phyloP scores from a whole-genome alignment of 2,329 filamentous ascomycete genomes.

The Colletotrichum truncatum region DNA sequence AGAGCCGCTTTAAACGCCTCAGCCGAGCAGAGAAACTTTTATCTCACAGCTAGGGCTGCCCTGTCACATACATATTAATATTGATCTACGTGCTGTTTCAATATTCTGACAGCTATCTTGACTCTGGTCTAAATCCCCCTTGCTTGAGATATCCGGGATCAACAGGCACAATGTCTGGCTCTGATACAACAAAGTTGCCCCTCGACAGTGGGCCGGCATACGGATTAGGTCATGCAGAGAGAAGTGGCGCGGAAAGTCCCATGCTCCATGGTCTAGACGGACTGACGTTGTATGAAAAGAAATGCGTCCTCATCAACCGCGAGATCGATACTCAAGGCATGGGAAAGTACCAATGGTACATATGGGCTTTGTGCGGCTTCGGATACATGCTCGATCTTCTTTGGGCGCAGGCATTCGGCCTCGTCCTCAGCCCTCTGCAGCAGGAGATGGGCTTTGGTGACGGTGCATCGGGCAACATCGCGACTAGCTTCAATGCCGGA shows the following conservation, averaged over 20 bases:
- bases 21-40: neutral
- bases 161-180: neutral
- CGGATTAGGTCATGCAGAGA: neutral
- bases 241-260: neutral
- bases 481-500: conserved; percentile 61
- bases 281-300: conserved; percentile 43
- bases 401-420: conserved; percentile 67
- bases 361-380: conserved; percentile 62
- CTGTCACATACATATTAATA: neutral
- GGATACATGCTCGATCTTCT: conserved; percentile 65
- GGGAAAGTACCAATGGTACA: conserved; percentile 62
- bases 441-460: conserved; percentile 64
- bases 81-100: neutral
- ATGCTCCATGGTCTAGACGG: conserved; percentile 33
- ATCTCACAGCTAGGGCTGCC: neutral
- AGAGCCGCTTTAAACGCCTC: neutral
- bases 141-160: neutral
- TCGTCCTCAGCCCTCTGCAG: conserved; percentile 61
- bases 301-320: conserved; percentile 45
- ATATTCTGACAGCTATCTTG: neutral
- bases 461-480: conserved; percentile 54
- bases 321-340: conserved; percentile 63
- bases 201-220: neutral
- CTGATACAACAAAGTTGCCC: neutral
- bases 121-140: neutral